phyloP scores from a whole-genome alignment of 164 flowering plant species.

The Magnolia changhungtana region DNA sequence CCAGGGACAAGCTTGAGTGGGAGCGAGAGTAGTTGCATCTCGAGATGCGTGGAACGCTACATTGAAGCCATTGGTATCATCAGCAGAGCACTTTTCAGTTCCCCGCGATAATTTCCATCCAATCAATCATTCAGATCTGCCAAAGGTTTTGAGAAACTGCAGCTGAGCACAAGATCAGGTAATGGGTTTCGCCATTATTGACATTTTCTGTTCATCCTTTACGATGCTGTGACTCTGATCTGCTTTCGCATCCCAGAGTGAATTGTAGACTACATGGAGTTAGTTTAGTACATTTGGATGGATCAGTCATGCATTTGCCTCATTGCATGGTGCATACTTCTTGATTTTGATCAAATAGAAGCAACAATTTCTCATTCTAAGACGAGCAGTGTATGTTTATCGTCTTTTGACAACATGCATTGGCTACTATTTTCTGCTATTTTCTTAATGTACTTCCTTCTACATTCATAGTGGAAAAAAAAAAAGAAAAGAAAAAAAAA shows the following conservation, averaged over 20 bases:
- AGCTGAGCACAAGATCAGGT: not conserved
- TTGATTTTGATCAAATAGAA: too few relatives aligned
- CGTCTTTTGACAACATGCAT: too few relatives aligned
- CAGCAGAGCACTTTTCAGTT: constrained; percentile 64
- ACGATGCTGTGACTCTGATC: not conserved
- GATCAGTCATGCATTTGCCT: too few relatives aligned
- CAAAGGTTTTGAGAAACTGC: not conserved
- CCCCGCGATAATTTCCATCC: constrained; percentile 29
- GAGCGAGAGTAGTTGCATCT: constrained; percentile 85
- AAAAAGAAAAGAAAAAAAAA: too few relatives aligned
- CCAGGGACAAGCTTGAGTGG: too few relatives aligned
- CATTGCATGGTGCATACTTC: too few relatives aligned
- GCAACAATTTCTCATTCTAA: too few relatives aligned
- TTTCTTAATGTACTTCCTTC: too few relatives aligned
- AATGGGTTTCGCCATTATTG: not conserved
- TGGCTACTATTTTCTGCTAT: too few relatives aligned
- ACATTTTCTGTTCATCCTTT: not conserved
- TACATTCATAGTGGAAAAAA: too few relatives aligned
- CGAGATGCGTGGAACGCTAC: constrained; percentile 94
- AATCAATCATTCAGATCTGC: not conserved
- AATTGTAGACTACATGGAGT: not conserved
- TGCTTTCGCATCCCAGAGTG: not conserved
- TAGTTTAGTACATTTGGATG: too few relatives aligned
- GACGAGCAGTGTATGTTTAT: too few relatives aligned
- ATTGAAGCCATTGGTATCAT: constrained; percentile 89